Base-by-base conservation (phyloP, 441 rosid species). In the Erodium trifolium region DNA sequence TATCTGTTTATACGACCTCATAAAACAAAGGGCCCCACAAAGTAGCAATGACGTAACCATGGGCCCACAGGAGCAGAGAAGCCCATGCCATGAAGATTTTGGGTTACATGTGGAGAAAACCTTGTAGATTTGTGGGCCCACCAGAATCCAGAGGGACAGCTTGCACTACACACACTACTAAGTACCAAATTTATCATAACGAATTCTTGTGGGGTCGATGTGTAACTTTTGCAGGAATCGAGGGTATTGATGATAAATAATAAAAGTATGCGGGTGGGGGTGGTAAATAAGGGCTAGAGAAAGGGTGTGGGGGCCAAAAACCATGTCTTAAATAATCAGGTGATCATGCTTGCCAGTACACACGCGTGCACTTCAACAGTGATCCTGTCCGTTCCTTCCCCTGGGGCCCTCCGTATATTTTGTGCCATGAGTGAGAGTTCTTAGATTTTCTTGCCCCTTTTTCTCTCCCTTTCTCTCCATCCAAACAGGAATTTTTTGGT, bases 311-410 rank as follows among this genome's bases (percentile, higher is more conserved):
- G 62, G 62, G 19, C 62, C 18, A 55, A 55, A 53, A 55, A 37
- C 23, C 18, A 5, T 3, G 19, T 55, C 23, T 55, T 55, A 63
- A 63, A 75, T 71, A 67, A 75, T 72, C 72, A 41, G 53, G 68
- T 64, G 76, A 68, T 68, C 60, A 67, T 67, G 78, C 68, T 72
- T 70, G 73, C 70, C 75, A 64, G 79, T 76, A 60, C 66, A 16
- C 67, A 67, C 67, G 81, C 83, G 74, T 78, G 83, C 78, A 67
- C 69, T 11, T 78, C 31, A 78, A 80, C 69, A 80, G 79, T 78
- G 34, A 14, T 49, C 49, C 14, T 65, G 60, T 68, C 57, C 55
- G 49, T 66, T 63, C 4, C 72, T 27, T 69, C 65, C 27, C 0
- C 12, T 17, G 71, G 71, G 41, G 69, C 17, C 76, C 73, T 66